Evolutionary conservation across 2,329 filamentous ascomycete genomes (phyloP), one percentile per base, ranked within the genome.

Genomic region (Trichoderma simmonsii): DNA sequence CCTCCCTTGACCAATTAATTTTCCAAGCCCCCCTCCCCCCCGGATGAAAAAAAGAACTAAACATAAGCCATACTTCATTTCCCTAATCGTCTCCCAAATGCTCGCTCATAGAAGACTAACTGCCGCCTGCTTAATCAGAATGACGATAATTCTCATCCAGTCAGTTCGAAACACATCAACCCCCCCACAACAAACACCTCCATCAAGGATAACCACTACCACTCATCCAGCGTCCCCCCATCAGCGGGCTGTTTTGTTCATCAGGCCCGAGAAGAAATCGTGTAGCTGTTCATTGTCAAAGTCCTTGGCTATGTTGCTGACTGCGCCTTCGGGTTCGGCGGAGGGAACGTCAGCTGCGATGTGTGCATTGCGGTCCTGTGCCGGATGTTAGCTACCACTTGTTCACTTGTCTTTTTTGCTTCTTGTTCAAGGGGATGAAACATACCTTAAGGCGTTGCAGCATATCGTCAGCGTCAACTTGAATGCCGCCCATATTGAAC

Each of bases 401-500:
- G 6, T 34, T 12, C 28, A 24, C 15, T 4, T 30, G 12, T 48
- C 12, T 21, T 11, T 14, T 3, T 15, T 12, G 3, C 9, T 15
- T 24, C 48, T n/a, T 24, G n/a, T 18, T n/a, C 12, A 36, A 6
- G 6, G 18, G 2, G 48, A 43, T 43, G 26, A 24, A 36, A 6
- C 83, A 78, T 83, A 95, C 93, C 89, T 94, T 95, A 73, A 97
- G 85, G 77, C 92, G 89, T 81, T 94, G 92, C 72, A 97, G 83
- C 92, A 97, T 96, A 78, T 97, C 94, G 78, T 97, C 95, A 9
- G 94, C 94, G 82, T 98, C 94, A 34, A 97, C 93, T 79, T 97
- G 94, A 74, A 99, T 98, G 68, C 96, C 96, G 56, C 96, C 96
- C 88, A 99, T 96, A 80, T 99, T 99, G 84, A 98, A 98, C 79